Percentiles rank a stretch among this genome's conserved stretches.
phyloP scores from a whole-genome alignment of 257 asterid species.

The Solanum dulcamara region DNA sequence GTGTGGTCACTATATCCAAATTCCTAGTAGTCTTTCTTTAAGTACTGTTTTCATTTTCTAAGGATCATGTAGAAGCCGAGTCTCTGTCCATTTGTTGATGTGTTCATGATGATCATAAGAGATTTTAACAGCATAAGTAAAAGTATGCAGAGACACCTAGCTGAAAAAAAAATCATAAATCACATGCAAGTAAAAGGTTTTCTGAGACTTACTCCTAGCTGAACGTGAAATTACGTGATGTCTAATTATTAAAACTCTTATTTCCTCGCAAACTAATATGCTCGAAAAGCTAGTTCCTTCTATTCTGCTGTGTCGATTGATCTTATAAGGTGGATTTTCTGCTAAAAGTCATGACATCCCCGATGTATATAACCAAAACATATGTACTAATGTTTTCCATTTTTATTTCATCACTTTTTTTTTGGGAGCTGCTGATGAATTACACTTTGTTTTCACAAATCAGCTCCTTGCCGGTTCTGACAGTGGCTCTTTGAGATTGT shows the following conservation, averaged over 20 bases:
- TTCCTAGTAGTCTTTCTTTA: neutral
- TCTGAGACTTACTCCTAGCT: neutral
- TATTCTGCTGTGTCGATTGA: neutral
- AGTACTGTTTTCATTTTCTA: neutral
- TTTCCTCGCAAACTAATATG: neutral
- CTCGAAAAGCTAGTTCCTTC: neutral
- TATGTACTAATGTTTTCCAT: neutral
- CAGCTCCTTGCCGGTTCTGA: constrained; percentile 80
- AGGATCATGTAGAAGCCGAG: neutral
- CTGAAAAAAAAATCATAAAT: too few species aligned
- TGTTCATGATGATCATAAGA: neutral
- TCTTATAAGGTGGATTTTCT: neutral
- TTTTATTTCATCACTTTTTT: neutral
- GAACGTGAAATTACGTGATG: neutral
- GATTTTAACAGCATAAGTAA: too few species aligned
- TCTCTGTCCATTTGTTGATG: neutral
- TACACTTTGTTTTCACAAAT: constrained; percentile 1
- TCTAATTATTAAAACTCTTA: neutral
- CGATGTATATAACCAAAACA: neutral
- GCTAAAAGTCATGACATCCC: neutral
- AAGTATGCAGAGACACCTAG: too few species aligned
- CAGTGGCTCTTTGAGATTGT: constrained; percentile 56
- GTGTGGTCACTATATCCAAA: neutral
- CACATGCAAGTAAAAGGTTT: neutral
- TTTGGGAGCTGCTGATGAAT: constrained; percentile 2